Percentiles rank a stretch among this genome's conserved stretches.
phyloP scores from a whole-genome alignment of 345 rosid genomes.

The Toxicodendron radicans region DNA sequence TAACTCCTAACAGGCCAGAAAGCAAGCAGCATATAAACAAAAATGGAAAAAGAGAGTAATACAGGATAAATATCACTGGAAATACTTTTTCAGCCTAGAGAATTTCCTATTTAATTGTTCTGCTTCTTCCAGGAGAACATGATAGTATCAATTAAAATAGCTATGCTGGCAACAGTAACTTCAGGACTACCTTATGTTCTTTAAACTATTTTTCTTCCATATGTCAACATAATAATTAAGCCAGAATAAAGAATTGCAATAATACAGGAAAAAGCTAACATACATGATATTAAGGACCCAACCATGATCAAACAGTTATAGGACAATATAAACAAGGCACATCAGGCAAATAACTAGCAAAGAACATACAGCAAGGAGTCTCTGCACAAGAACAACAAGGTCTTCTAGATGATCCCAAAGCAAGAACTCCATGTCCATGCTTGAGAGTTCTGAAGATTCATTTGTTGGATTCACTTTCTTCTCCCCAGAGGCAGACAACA shows the following conservation, averaged over 20 bases:
- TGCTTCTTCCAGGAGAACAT: background rate
- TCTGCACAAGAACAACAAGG: slow-evolving; percentile 52
- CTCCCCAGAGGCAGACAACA: slow-evolving; percentile 29
- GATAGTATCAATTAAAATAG: background rate
- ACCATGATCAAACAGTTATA: background rate
- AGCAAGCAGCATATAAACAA: background rate
- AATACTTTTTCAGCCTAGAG: background rate
- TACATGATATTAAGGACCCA: background rate
- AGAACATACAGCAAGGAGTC: slow-evolving; percentile 66
- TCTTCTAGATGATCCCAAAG: slow-evolving; percentile 66
- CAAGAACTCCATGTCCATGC: slow-evolving; percentile 37
- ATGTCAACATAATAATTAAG: background rate
- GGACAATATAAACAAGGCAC: background rate
- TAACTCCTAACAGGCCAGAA: background rate
- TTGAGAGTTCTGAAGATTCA: slow-evolving; percentile 32
- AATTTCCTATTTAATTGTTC: background rate
- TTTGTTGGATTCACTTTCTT: slow-evolving; percentile 33
- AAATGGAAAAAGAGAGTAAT: slow-evolving; percentile 1
- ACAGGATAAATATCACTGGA: background rate
- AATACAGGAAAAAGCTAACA: background rate
- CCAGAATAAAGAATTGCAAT: background rate
- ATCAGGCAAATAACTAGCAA: slow-evolving; percentile 15
- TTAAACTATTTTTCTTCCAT: background rate
- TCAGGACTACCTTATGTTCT: background rate
- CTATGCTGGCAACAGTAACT: background rate